Evolutionary conservation across 2,329 filamentous ascomycete species (phyloP).

Genomic region (Alternaria sp.): DNA sequence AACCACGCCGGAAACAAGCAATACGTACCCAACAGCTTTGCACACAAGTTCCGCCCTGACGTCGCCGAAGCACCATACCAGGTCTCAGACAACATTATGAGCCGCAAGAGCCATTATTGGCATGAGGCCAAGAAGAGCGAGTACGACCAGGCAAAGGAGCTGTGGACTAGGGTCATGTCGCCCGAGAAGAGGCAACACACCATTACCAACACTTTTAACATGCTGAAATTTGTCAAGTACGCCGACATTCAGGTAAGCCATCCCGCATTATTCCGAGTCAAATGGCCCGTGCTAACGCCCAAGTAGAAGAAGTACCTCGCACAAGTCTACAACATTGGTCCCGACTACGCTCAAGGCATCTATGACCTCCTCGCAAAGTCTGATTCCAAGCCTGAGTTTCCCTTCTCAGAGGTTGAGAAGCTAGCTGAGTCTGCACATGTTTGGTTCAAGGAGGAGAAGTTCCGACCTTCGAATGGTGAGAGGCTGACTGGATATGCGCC

Average conservation of each 20-base stretch:
- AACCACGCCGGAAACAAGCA: slow-evolving; percentile 60
- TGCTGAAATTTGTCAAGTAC: slow-evolving; percentile 56
- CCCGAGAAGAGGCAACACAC: slow-evolving; percentile 55
- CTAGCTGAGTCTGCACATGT: slow-evolving; percentile 55
- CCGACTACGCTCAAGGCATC: slow-evolving; percentile 58
- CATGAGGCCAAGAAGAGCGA: slow-evolving; percentile 63
- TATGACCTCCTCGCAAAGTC: slow-evolving; percentile 57
- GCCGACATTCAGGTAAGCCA: slow-evolving; percentile 53
- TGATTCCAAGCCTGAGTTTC: slow-evolving; percentile 56
- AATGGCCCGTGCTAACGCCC: slow-evolving; percentile 2
- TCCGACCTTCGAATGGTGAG: slow-evolving; percentile 52
- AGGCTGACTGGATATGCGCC: slow-evolving; percentile 53
- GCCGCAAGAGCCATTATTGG: slow-evolving; percentile 63
- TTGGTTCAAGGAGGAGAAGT: slow-evolving; percentile 58
- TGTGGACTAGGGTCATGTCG: slow-evolving; percentile 61
- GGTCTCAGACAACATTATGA: slow-evolving; percentile 60
- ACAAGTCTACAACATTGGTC: slow-evolving; percentile 60
- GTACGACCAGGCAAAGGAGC: slow-evolving; percentile 60
- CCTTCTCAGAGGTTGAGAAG: slow-evolving; percentile 57
- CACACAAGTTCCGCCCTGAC: slow-evolving; percentile 62
- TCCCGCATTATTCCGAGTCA: background rate
- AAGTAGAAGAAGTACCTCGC: slow-evolving; percentile 59
- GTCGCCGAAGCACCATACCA: slow-evolving; percentile 60
- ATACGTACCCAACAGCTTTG: slow-evolving; percentile 62
- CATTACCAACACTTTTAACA: slow-evolving; percentile 59